These are phyloP conservation scores for Arthrobotrys pseudoclavata DNA, from an alignment of 2,329 filamentous ascomycete species.

Conservation along the genomic window DNA sequence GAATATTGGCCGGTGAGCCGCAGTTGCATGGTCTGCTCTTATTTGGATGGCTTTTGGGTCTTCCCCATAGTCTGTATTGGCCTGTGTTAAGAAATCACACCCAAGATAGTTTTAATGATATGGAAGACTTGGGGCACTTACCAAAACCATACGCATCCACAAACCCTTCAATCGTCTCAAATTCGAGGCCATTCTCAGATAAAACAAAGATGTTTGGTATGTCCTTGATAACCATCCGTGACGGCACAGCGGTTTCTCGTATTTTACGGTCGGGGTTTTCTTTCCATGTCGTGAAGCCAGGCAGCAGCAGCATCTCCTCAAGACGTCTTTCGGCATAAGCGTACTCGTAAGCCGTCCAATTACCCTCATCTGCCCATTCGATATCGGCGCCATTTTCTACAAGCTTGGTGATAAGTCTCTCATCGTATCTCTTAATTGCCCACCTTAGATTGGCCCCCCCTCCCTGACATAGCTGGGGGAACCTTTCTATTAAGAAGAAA, in stretches of 20 bases:
- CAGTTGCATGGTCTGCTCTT: constrained; percentile 27
- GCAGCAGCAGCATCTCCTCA: constrained; percentile 24
- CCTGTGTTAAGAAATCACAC: neutral
- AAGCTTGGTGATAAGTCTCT: constrained; percentile 38
- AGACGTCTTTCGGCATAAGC: constrained; percentile 38
- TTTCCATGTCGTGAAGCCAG: constrained; percentile 36
- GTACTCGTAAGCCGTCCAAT: constrained; percentile 46
- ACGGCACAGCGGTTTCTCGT: constrained; percentile 24
- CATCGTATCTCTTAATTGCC: constrained; percentile 49
- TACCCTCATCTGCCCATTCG: constrained; percentile 26
- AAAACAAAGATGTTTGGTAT: constrained; percentile 37
- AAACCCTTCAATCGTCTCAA: constrained; percentile 43
- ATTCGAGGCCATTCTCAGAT: constrained; percentile 43
- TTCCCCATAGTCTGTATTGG: constrained; percentile 6
- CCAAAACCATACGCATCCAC: constrained; percentile 27
- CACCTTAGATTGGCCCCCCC: constrained; percentile 11
- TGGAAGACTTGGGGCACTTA: neutral
- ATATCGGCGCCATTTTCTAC: constrained; percentile 41
- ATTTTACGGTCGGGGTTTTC: constrained; percentile 25
- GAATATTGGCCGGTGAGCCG: constrained; percentile 42
- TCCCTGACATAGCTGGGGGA: constrained; percentile 26
- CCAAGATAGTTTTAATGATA: neutral
- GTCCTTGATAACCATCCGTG: constrained; percentile 19
- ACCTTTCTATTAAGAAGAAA: constrained; percentile 37
- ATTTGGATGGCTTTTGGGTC: constrained; percentile 5